These are phyloP conservation scores for Aristolochia contorta DNA, from an alignment of 164 flowering plant species.

Conservation along the genomic window DNA sequence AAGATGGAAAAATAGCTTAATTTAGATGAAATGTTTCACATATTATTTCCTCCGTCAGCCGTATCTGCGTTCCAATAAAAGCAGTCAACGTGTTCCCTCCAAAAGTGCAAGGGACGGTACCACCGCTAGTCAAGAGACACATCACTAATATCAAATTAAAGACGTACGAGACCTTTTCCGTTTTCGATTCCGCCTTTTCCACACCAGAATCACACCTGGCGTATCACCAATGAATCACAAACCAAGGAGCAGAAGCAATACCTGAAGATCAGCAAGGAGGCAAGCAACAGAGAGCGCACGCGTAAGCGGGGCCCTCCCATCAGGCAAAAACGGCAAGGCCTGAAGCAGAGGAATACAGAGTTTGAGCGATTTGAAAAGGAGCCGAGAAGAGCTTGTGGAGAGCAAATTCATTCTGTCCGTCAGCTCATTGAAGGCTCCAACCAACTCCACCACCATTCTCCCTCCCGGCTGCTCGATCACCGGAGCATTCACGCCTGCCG, in stretches of 20 bases:
- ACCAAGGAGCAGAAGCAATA: conserved; percentile 10
- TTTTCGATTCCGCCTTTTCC: neutral
- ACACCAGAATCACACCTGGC: neutral
- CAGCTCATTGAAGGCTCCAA: conserved; percentile 75
- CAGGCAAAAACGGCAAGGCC: conserved; percentile 44
- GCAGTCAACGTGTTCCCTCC: too few relatives aligned
- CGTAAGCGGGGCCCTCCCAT: conserved; percentile 69
- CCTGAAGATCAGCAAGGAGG: conserved; percentile 89
- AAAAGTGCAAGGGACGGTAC: too few relatives aligned
- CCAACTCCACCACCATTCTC: conserved; percentile 82
- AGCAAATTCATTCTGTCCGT: conserved; percentile 60
- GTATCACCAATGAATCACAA: neutral
- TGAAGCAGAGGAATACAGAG: conserved; percentile 76
- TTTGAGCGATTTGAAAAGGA: conserved; percentile 77
- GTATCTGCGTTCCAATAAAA: too few relatives aligned
- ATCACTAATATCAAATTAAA: too few relatives aligned
- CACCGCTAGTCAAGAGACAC: too few relatives aligned
- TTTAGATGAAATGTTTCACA: too few relatives aligned
- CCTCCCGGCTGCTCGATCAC: conserved; percentile 56
- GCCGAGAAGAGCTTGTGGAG: conserved; percentile 49
- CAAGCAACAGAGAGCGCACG: conserved; percentile 61
- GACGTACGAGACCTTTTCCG: too few relatives aligned
- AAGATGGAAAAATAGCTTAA: too few relatives aligned
- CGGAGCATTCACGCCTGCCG: conserved; percentile 6
- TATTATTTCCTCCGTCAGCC: too few relatives aligned